Conservation (phyloP, 306 rosid species). For the Inga laurina region DNA sequence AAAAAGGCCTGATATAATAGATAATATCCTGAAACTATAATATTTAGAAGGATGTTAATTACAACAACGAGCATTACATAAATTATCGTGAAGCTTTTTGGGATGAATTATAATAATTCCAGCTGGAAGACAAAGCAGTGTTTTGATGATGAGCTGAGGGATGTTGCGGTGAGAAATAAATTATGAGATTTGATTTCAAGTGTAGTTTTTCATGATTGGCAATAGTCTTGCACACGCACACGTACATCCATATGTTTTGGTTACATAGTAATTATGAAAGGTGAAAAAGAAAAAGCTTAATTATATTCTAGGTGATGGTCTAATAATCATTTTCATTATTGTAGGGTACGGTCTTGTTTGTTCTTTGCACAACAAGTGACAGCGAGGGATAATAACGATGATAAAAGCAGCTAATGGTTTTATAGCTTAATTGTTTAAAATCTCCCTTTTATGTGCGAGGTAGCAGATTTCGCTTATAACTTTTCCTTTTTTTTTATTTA, state of each 20-base stretch:
- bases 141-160: not conserved
- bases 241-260: not conserved
- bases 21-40: too few relatives aligned
- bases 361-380: conserved; percentile 40
- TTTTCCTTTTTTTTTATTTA: too few relatives aligned
- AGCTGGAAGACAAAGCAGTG: not conserved
- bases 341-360: conserved; percentile 50
- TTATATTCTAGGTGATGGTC: conserved; percentile 16
- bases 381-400: conserved; percentile 39
- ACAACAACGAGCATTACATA: too few relatives aligned
- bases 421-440: too few relatives aligned
- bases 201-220: not conserved
- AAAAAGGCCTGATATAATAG: too few relatives aligned
- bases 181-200: not conserved
- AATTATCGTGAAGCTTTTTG: not conserved
- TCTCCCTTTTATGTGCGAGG: too few relatives aligned
- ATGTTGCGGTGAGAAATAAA: conserved; percentile 11
- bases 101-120: not conserved
- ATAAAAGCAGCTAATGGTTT: too few relatives aligned
- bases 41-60: too few relatives aligned
- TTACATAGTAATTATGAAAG: not conserved
- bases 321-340: conserved; percentile 34
- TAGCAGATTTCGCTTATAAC: too few relatives aligned
- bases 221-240: conserved; percentile 20
- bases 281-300: conserved; percentile 27